A percentile compares a stretch with the other conserved stretches of the same genome.
Conservation (phyloP, 2,329 filamentous ascomycete genomes). For the Xylaria sp. region DNA sequence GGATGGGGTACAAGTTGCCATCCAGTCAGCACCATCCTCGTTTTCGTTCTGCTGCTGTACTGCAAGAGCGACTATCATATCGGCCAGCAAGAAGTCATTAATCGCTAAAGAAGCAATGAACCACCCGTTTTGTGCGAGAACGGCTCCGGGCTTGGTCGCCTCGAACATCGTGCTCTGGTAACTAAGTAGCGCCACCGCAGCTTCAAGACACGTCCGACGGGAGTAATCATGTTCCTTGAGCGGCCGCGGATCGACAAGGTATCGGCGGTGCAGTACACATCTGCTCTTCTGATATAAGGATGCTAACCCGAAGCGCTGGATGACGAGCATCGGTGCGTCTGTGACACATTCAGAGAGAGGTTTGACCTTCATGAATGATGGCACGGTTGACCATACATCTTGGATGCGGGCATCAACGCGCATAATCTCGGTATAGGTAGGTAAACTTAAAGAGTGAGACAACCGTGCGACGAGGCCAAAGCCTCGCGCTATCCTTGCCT, state of each 20-base stretch:
- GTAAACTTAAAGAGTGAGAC: constrained; percentile 54
- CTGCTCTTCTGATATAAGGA: constrained; percentile 60
- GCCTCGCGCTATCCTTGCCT: constrained; percentile 53
- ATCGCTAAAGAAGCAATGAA: constrained; percentile 62
- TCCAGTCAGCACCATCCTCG: constrained; percentile 44
- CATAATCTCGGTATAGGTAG: constrained; percentile 56
- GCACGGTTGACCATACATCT: constrained; percentile 52
- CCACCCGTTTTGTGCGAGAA: constrained; percentile 59
- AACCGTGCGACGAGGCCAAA: constrained; percentile 58
- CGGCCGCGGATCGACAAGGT: constrained; percentile 51
- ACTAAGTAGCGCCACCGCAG: constrained; percentile 53
- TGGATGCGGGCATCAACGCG: constrained; percentile 53
- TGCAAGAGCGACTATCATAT: constrained; percentile 64
- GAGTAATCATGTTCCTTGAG: constrained; percentile 58
- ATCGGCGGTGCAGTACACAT: constrained; percentile 61
- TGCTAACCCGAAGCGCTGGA: constrained; percentile 60
- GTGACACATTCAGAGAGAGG: constrained; percentile 56
- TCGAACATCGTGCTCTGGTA: constrained; percentile 56
- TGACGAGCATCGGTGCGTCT: constrained; percentile 53
- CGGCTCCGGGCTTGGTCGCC: constrained; percentile 57
- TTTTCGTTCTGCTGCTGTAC: constrained; percentile 50
- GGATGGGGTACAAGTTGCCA: constrained; percentile 39
- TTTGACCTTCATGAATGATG: constrained; percentile 54
- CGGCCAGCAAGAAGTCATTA: constrained; percentile 66
- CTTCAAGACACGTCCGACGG: constrained; percentile 55